Base-by-base conservation (phyloP, 2,329 filamentous ascomycete genomes). In the Trichoderma sp. region DNA sequence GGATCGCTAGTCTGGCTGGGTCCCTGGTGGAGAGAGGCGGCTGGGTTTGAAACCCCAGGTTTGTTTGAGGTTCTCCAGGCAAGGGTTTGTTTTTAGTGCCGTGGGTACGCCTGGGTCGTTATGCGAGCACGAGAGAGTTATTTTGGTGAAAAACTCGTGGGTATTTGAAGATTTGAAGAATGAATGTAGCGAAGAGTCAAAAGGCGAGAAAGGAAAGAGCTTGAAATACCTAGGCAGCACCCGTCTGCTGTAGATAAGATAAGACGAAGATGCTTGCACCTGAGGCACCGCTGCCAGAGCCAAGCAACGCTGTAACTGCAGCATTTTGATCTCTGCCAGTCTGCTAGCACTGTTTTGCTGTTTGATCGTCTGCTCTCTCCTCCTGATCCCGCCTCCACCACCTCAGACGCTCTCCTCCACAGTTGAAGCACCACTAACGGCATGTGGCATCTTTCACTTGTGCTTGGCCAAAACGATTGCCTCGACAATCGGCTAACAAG, bases 31-130 rank as follows among this genome's bases (percentile, higher is more conserved):
- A 56, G 68, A 43, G 55, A 53, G 40, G 13, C 52, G 61, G 47
- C 57, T 49, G 55, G 55, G 55, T 70, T 67, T 47, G 49, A 58
- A 68, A 62, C 58, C 66, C 58, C 57, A 62, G 66, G 66, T 62
- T 68, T 63, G 66, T 68, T 47, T 68, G 66, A 68, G 66, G 35
- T 52, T 57, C 16, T 57, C 52, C 35, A 52, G 49, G 58, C 66
- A 63, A 61, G 66, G 68, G 29, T 24, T 43, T 43, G 55, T 60
- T 55, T 55, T 69, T 65, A 69, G 68, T 47, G 59, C 66, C n/a
- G 66, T 67, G 62, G 62, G 40, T 55, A 13, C 33, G 19, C 24
- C 5, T 60, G 57, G 57, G 33, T 3, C 29, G 31, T 5, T 5
- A 27, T 49, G 47, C n/a, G 47, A 49, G 47, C 47, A 49, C 47